Evolutionary conservation across 768 basidiomycete species (phyloP), one percentile per base, ranked within the genome.

Genomic region (Boletus reticulatus): DNA sequence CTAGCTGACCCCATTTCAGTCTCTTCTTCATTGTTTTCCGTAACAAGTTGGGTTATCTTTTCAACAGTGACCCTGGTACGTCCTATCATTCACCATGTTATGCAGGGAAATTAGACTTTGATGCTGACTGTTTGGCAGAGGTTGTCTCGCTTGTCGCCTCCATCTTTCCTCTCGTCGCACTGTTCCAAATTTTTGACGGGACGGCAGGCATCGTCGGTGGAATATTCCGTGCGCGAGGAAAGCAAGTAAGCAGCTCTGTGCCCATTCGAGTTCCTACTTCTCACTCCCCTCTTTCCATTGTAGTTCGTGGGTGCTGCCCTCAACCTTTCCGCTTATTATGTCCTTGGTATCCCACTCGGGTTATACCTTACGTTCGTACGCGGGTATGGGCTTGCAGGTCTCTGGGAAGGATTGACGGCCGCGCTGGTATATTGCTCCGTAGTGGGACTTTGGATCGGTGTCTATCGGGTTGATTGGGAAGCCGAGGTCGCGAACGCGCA

Each of bases 141-240:
- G 82, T 84, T 11, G 56, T 61, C 29, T 59, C 54, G 6, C 65
- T 71, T 16, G 70, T 92, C 13, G 84, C 90, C 0, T 72, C 76
- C 3, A 85, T 94, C 51, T 67, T 94, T 12, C 90, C 91, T 0
- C 75, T 90, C 8, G 84, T 96, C 6, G 84, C 87, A 9, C 74
- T 89, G 24, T 89, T 87, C 77, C 89, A 97, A 70, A 83, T 96
- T 4, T 88, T 94, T 53, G 96, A 99, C 63, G 92, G 87, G 1
- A 76, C 84, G 11, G 68, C 80, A 4, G 85, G 80, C 0, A 81
- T 94, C 6, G 79, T 83, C 0, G 81, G 79, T 8, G 94, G 94
- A 3, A 82, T 97, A 57, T 77, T 98, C 51, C 80, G 96, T 43
- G 88, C 94, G 0, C 75, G 84, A 38, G 94, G 94, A 20, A 89